Conservation (phyloP, 345 rosid genomes). For the thale cress (Arabidopsis thaliana) region DNA sequence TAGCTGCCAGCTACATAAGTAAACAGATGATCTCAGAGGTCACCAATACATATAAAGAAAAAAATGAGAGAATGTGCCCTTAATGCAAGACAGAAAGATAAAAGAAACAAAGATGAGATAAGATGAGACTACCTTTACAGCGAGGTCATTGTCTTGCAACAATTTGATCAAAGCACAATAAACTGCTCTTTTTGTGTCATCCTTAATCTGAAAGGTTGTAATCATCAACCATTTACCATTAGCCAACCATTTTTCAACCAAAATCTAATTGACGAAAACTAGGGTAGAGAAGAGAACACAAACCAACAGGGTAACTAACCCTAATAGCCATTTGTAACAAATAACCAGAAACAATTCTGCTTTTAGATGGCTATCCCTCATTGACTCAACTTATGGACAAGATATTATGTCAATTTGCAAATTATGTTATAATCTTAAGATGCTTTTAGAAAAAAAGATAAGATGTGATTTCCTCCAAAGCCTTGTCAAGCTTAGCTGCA, state of each 20-base stretch:
- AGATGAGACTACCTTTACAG: conserved; percentile 73
- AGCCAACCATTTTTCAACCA: not conserved
- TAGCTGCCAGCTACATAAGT: conserved; percentile 86
- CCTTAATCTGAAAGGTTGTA: conserved; percentile 70
- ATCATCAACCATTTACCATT: conserved; percentile 40
- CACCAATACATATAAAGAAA: not conserved
- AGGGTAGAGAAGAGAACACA: conserved; percentile 10
- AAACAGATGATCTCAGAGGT: conserved; percentile 48
- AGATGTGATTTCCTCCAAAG: conserved; percentile 10
- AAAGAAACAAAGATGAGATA: conserved; percentile 20
- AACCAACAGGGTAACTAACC: not conserved
- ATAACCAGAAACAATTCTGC: not conserved
- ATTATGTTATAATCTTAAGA: conserved; percentile 20
- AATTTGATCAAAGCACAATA: conserved; percentile 87
- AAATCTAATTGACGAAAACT: not conserved
- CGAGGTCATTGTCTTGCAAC: conserved; percentile 79
- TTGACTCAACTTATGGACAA: conserved; percentile 23
- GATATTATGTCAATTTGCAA: conserved; percentile 18
- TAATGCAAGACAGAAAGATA: conserved; percentile 10
- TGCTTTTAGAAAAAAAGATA: conserved; percentile 9
- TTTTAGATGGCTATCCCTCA: conserved; percentile 21
- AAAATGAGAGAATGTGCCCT: not conserved
- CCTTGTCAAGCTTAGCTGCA: conserved; percentile 17
- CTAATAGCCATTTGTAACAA: conserved; percentile 3
- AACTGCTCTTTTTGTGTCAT: conserved; percentile 88